Conservation (phyloP, 306 rosid species). For the Quercus alba region DNA sequence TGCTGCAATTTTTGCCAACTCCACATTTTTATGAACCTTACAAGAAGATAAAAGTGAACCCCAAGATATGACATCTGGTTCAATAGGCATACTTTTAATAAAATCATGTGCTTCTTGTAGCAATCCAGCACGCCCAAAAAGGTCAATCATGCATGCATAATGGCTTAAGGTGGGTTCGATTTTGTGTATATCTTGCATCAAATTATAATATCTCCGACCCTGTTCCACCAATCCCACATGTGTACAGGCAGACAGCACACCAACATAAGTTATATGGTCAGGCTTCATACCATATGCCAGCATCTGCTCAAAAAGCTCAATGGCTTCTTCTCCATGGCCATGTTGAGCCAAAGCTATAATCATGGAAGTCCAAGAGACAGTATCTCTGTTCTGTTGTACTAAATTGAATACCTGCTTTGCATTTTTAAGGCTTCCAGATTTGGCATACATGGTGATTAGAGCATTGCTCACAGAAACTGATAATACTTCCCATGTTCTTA, state of each 20-base stretch:
- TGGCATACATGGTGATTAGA: slow-evolving; percentile 78
- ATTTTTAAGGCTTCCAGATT: slow-evolving; percentile 68
- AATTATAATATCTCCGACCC: slow-evolving; percentile 61
- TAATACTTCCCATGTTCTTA: slow-evolving; percentile 54
- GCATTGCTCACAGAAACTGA: slow-evolving; percentile 81
- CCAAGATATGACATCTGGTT: slow-evolving; percentile 82
- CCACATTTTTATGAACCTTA: slow-evolving; percentile 62
- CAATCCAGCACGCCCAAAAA: slow-evolving; percentile 82
- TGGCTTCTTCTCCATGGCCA: slow-evolving; percentile 82
- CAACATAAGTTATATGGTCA: slow-evolving; percentile 80
- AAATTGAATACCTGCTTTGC: slow-evolving; percentile 62
- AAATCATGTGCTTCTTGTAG: slow-evolving; percentile 71
- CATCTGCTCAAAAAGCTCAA: slow-evolving; percentile 78
- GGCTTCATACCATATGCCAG: slow-evolving; percentile 58
- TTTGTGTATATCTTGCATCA: slow-evolving; percentile 65
- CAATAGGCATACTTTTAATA: slow-evolving; percentile 61
- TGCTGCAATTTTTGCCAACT: slow-evolving; percentile 78
- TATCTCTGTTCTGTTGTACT: slow-evolving; percentile 39
- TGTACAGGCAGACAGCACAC: slow-evolving; percentile 81
- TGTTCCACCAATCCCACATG: slow-evolving; percentile 74
- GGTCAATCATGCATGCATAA: slow-evolving; percentile 80
- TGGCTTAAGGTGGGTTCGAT: slow-evolving; percentile 79
- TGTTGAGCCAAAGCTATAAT: slow-evolving; percentile 82
- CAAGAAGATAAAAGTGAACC: slow-evolving; percentile 83
- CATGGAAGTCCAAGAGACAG: slow-evolving; percentile 86